Percentiles rank a stretch among this genome's conserved stretches.
These are phyloP conservation scores for Emiliania huxleyi DNA, from an alignment of 78 protist genomes.

Conservation along the genomic window DNA sequence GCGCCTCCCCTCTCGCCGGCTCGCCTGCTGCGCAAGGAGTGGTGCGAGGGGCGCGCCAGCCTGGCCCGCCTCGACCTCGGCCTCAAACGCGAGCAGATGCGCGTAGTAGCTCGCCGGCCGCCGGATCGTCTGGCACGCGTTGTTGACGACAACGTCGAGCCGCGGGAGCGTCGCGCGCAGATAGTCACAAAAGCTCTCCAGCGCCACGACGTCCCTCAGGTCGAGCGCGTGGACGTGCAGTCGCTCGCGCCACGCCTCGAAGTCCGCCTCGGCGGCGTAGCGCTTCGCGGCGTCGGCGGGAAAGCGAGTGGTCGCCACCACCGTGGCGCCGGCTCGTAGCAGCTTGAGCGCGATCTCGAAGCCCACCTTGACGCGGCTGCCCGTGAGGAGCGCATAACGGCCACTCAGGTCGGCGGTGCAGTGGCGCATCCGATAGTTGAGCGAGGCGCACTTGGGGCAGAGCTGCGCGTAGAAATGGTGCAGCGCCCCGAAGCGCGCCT, in stretches of 20 bases:
- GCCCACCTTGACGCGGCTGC: constrained; percentile 67
- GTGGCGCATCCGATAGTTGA: constrained; percentile 59
- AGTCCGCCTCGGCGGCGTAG: constrained; percentile 55
- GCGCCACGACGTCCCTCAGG: constrained; percentile 46
- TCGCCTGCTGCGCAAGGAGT: not conserved
- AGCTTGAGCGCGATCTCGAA: constrained; percentile 39
- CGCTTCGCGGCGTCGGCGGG: constrained; percentile 65
- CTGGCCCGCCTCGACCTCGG: too few relatives aligned
- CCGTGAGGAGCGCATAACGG: constrained; percentile 63
- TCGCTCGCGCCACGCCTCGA: constrained; percentile 11
- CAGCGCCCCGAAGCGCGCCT: not conserved
- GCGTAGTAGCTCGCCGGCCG: constrained; percentile 61
- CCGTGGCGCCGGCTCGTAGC: constrained; percentile 60
- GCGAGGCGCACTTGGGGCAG: constrained; percentile 68
- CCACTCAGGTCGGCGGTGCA: constrained; percentile 40
- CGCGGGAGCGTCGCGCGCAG: not conserved
- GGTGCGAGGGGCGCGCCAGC: not conserved
- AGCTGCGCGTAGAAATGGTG: constrained; percentile 61
- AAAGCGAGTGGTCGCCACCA: constrained; percentile 71
- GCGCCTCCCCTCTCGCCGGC: too few relatives aligned
- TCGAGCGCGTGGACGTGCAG: constrained; percentile 51
- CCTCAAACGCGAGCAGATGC: constrained; percentile 44
- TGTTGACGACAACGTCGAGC: constrained; percentile 68
- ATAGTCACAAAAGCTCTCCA: constrained; percentile 38
- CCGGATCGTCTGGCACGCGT: constrained; percentile 75